phyloP scores from a whole-genome alignment of 2,329 filamentous ascomycete genomes.

The Lasiodiplodia theobromae region DNA sequence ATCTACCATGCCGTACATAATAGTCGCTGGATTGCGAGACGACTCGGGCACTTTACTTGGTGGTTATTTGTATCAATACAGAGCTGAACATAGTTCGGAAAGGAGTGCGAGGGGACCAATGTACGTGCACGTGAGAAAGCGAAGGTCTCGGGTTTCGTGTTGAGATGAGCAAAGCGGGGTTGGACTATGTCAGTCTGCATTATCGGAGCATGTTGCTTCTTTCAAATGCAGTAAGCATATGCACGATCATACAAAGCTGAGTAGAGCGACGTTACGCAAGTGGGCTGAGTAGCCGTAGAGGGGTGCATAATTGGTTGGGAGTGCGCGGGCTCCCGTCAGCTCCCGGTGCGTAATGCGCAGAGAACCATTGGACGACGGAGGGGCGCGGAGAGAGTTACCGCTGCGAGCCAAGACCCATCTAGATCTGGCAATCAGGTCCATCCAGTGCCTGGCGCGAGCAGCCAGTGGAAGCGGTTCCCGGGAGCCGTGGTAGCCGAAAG shows the following conservation, averaged over 20 bases:
- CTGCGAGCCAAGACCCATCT: neutral
- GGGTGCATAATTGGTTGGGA: neutral
- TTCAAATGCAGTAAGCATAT: neutral
- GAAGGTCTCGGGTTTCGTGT: neutral
- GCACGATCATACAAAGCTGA: constrained; percentile 6
- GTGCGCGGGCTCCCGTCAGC: neutral
- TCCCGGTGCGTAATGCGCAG: constrained; percentile 5
- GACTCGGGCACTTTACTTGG: neutral
- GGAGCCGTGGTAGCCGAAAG: constrained; percentile 18
- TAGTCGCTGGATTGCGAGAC: neutral
- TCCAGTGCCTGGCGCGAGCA: neutral
- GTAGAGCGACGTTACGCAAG: neutral
- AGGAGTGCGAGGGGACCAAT: neutral
- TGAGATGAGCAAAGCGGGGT: neutral
- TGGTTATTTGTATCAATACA: neutral
- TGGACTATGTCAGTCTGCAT: neutral
- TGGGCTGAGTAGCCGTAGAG: neutral
- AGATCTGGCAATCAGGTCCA: constrained; percentile 8
- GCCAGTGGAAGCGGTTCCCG: neutral
- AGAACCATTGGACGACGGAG: neutral
- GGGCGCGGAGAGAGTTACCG: neutral
- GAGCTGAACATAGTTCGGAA: neutral
- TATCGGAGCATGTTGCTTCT: neutral
- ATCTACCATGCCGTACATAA: neutral
- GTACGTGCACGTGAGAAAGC: too few relatives aligned